Evolutionary conservation across 2,329 filamentous ascomycete genomes (phyloP), one percentile per base, ranked within the genome.

Genomic region (Corniculantispora saksenae): DNA sequence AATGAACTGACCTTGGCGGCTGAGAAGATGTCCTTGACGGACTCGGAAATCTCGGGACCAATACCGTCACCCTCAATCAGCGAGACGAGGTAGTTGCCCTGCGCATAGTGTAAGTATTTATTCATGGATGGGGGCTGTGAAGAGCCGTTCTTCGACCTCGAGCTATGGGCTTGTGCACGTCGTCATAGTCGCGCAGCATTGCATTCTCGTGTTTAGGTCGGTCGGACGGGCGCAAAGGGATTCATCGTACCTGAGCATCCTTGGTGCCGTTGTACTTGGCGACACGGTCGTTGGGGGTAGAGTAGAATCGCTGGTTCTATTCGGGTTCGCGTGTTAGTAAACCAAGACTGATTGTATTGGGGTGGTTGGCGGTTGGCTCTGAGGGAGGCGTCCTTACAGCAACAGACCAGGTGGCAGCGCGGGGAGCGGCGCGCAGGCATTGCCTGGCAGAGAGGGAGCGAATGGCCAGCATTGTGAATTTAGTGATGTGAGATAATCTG

Each of bases 41-140:
- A 96, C 82, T 97, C 90, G 70, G 95, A 89, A 78, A 99, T 99
- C 84, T 99, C 94, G 70, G 95, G 95, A 68, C 95, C 95, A 79
- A 99, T 99, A 79, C 95, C 95, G 77, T 99, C 96, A 82, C 96
- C 95, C 86, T 99, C 96, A 72, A 99, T 99, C 82, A 99, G 85
- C 74, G 92, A 94, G 76, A 99, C 95, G 66, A 92, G 91, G 87
- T 91, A 99, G 81, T 95, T 95, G 77, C 95, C 95, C 93, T 97
- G 74, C 67, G 70, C 50, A 54, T 45, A 64, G 67, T 62, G 61
- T 66, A 65, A 67, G 70, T 66, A 62, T 45, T 69, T 23, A 8
- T 21, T 12, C 3, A 65, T 69, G 65, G 66, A 64, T 69, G 69
- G 47, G n/a, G 13, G 15, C 32, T 25, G 23, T 19, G 12, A 23